Evolutionary conservation across 371 early-diverging fungal genomes (phyloP).

Genomic region (Apophysomyces ossiformis): DNA sequence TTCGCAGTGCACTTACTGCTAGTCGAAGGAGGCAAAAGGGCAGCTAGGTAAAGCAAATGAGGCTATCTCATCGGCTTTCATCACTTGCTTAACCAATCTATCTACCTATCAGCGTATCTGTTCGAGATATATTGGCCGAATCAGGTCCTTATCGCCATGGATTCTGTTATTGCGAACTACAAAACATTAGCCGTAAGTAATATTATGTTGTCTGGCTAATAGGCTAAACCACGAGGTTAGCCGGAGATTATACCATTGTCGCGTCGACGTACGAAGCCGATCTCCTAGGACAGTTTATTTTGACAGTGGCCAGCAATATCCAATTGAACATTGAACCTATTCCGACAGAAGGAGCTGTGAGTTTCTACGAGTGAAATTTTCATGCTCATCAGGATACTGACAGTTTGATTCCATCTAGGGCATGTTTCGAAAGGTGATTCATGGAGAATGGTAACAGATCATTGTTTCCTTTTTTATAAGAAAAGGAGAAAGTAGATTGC

Average conservation of each 20-base stretch:
- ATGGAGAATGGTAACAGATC: conserved; percentile 60
- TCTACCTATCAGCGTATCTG: conserved; percentile 56
- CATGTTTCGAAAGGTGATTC: conserved; percentile 71
- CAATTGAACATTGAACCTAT: conserved; percentile 58
- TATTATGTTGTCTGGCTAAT: neutral
- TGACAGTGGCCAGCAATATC: conserved; percentile 62
- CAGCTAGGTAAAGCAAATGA: conserved; percentile 48
- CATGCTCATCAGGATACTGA: neutral
- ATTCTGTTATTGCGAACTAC: conserved; percentile 72
- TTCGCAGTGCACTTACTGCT: conserved; percentile 74
- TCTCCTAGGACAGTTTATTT: conserved; percentile 68
- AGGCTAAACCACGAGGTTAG: conserved; percentile 29
- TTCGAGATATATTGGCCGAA: conserved; percentile 68
- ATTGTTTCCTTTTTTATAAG: too few species aligned
- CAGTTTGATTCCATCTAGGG: conserved; percentile 42
- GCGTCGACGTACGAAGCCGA: conserved; percentile 81
- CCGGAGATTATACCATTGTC: conserved; percentile 76
- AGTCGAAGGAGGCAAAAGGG: conserved; percentile 73
- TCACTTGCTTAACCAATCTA: neutral
- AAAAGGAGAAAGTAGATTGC: neutral
- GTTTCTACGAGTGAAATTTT: conserved; percentile 17
- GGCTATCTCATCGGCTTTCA: neutral
- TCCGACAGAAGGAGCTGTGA: conserved; percentile 82
- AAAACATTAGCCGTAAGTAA: conserved; percentile 54
- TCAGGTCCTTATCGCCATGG: conserved; percentile 77